A percentile compares a stretch with the other conserved stretches of the same genome.
phyloP scores from a whole-genome alignment of 768 basidiomycete genomes.

The Tylopilus subfusipes region DNA sequence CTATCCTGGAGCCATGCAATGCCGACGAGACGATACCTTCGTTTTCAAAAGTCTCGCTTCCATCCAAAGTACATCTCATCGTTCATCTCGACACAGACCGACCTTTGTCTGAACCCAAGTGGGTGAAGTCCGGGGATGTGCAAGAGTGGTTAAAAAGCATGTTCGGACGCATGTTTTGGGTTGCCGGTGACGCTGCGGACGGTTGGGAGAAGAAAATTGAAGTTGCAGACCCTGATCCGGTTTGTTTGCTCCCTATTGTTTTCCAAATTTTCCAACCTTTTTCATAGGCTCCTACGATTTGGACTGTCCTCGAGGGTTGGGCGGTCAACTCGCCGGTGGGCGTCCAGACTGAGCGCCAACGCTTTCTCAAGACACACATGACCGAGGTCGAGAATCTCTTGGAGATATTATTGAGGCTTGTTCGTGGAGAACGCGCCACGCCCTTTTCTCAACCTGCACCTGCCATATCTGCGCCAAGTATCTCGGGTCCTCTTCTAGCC shows the following conservation, averaged over 20 bases:
- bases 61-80: constrained; percentile 58
- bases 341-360: constrained; percentile 67
- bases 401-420: constrained; percentile 88
- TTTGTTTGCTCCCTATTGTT: constrained; percentile 40
- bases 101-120: constrained; percentile 92
- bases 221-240: constrained; percentile 92
- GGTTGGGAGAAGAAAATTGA: constrained; percentile 94
- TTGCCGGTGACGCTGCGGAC: constrained; percentile 75
- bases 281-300: constrained; percentile 81
- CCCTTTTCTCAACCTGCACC: constrained; percentile 64
- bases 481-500: constrained; percentile 67
- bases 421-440: constrained; percentile 81
- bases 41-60: constrained; percentile 52
- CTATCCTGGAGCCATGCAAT: constrained; percentile 38
- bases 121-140: constrained; percentile 93
- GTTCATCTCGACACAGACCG: constrained; percentile 83
- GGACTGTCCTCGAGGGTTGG: constrained; percentile 90
- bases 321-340: constrained; percentile 80
- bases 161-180: constrained; percentile 87
- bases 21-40: constrained; percentile 69
- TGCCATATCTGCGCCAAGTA: constrained; percentile 55
- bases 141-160: constrained; percentile 91
- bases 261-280: constrained; percentile 1
- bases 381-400: constrained; percentile 82
- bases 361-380: constrained; percentile 88